These are phyloP conservation scores for Apocynum venetum DNA, from an alignment of 257 asterid genomes.

Conservation along the genomic window DNA sequence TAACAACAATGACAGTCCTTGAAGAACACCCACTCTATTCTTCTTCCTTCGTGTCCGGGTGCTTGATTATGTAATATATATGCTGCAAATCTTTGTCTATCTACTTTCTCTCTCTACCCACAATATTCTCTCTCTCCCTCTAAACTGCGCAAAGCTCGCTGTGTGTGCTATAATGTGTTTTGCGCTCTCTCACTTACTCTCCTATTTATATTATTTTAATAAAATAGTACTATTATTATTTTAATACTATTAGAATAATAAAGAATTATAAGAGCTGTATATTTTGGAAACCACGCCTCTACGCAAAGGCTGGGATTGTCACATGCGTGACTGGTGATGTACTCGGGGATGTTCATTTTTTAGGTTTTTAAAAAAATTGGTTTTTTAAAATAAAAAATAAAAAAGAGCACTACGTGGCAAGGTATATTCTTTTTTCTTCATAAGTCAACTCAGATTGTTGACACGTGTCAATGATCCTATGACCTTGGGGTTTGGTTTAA, in stretches of 20 bases:
- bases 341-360: neutral
- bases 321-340: constrained; percentile 23
- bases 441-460: constrained; percentile 9
- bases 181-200: constrained; percentile 8
- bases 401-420: neutral
- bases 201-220: constrained; percentile 22
- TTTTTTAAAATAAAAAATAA: no score
- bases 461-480: constrained; percentile 23
- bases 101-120: constrained; percentile 23
- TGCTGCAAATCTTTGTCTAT: neutral
- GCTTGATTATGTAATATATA: constrained; percentile 1
- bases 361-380: no score
- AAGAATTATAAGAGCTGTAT: neutral
- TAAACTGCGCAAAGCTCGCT: constrained; percentile 22
- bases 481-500: constrained; percentile 14
- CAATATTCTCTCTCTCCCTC: neutral
- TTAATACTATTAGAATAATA: neutral
- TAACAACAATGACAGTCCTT: neutral
- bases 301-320: constrained; percentile 19
- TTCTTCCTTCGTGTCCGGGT: neutral
- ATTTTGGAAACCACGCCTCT: constrained; percentile 17
- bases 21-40: no score
- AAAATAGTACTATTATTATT: neutral
- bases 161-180: constrained; percentile 12
- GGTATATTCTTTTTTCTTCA: neutral